phyloP scores from a whole-genome alignment of 1,284 basidiomycete species.

The Cryptococcus depauperatus region DNA sequence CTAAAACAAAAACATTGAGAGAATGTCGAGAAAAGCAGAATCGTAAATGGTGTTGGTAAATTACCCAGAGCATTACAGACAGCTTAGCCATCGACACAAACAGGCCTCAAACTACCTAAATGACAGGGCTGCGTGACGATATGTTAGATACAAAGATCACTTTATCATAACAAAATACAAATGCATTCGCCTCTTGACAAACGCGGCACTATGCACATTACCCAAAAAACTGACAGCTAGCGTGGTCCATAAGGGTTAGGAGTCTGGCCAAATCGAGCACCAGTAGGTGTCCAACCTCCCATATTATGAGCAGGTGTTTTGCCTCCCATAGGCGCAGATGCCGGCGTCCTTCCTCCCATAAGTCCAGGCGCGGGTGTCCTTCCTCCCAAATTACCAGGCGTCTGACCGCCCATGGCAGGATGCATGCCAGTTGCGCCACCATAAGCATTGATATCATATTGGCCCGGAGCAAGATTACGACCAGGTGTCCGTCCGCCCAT shows the following conservation, averaged over 20 bases:
- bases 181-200: too few species aligned
- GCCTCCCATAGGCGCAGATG: conserved; percentile 22
- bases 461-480: background rate
- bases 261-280: conserved; percentile 45
- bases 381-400: conserved; percentile 28
- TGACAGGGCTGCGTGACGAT: too few species aligned
- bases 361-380: conserved; percentile 44
- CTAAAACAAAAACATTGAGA: too few species aligned
- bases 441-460: conserved; percentile 32
- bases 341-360: conserved; percentile 36
- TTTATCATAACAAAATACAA: too few species aligned
- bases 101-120: too few species aligned
- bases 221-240: too few species aligned
- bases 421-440: conserved; percentile 7
- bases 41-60: too few species aligned
- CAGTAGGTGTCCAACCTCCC: conserved; percentile 43
- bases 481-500: background rate
- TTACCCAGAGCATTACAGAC: too few species aligned
- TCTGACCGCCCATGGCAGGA: conserved; percentile 21
- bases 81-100: too few species aligned
- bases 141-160: too few species aligned
- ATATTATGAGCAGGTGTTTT: conserved; percentile 28
- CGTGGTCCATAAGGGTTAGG: conserved; percentile 58
- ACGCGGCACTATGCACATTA: too few species aligned
- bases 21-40: too few species aligned